Base-by-base conservation (phyloP, 2,329 filamentous ascomycete genomes). In the Aspergillus luchuensis region DNA sequence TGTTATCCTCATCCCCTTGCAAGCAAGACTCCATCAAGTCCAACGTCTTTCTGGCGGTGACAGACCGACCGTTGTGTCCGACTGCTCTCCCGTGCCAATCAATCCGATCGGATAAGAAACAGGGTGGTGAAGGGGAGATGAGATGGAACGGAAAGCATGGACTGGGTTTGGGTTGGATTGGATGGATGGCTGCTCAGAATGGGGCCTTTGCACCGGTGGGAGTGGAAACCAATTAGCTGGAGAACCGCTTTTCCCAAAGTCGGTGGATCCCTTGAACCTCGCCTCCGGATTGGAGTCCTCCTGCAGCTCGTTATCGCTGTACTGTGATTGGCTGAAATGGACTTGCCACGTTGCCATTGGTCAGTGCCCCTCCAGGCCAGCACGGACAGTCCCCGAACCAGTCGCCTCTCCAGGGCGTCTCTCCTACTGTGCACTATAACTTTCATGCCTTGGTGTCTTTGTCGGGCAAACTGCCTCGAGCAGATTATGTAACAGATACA, bases 351-450 rank as follows among this genome's bases (percentile, higher is more conserved):
- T 61, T 64, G 25, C 59, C 21, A 62, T 64, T 64, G 63, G 62
- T 19, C 63, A 61, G 58, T 59, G 55, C 52, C 53, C 17, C 48
- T 36, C 11, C 33, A 33, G 53, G n/a, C 50, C 59, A 57, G 66
- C 64, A 66, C 64, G 61, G 64, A 65, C 64, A 65, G 59, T 56
- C 56, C 59, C 66, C 66, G 66, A 67, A 61, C 23, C 17, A 5
- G 39, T 47, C 53, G 53, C 53, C 53, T 56, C 53, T 56, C 53
- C 53, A 43, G 53, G 53, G 53, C 39, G 53, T n/a, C 30, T 39
- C 49, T 36, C 11, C 33, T 36, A 13, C 33, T 36, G 4, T 13
- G 33, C 11, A 36, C 33, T 36, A 36, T 36, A 36, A 36, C 33
- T 36, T 36, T 36, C 33, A 36, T 15, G 11, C 6, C 33, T 36